Conservation (phyloP, 2,329 filamentous ascomycete species). For the Chaetomium globosum region DNA sequence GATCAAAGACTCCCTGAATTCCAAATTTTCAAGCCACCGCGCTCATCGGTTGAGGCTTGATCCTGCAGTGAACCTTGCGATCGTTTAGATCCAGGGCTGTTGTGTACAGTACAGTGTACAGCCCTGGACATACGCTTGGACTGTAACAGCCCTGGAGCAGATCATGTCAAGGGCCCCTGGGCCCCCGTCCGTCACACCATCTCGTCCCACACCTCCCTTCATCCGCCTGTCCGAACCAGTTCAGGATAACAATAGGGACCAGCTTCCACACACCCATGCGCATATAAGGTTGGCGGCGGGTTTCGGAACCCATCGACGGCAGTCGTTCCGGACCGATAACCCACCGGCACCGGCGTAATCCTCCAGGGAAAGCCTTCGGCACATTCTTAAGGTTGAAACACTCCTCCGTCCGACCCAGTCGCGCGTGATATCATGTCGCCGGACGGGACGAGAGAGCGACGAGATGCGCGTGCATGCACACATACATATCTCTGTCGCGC, state of each 20-base stretch:
- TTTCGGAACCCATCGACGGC: constrained; percentile 2
- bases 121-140: constrained; percentile 14
- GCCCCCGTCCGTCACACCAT: constrained; percentile 15
- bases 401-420: no score
- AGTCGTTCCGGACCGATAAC: neutral
- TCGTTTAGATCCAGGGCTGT: neutral
- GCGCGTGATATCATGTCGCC: constrained; percentile 17
- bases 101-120: neutral
- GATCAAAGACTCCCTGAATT: neutral
- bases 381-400: neutral
- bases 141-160: constrained; percentile 27
- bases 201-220: constrained; percentile 7
- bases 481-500: neutral
- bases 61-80: neutral
- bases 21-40: constrained; percentile 12
- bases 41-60: neutral
- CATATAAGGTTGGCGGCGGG: constrained; percentile 5
- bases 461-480: no score
- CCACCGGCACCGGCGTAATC: neutral
- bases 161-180: constrained; percentile 28
- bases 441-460: neutral
- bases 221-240: constrained; percentile 31
- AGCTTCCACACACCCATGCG: constrained; percentile 14
- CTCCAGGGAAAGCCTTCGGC: neutral
- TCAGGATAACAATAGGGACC: constrained; percentile 20